A percentile compares a stretch with the other conserved stretches of the same genome.
These are phyloP conservation scores for Cladophialophora immunda DNA, from an alignment of 2,329 filamentous ascomycete species.

Conservation along the genomic window DNA sequence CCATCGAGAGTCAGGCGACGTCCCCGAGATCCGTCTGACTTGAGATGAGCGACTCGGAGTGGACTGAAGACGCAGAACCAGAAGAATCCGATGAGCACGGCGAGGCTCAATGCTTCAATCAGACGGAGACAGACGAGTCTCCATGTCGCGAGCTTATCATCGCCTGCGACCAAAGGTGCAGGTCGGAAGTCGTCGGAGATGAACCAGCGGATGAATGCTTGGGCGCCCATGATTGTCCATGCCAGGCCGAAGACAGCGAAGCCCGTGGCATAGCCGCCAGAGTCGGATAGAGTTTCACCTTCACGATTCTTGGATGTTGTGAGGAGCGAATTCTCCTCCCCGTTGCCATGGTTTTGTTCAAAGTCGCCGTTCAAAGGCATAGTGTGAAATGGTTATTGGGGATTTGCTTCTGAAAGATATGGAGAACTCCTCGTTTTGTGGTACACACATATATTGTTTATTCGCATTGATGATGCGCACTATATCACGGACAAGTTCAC, in stretches of 20 bases:
- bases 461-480: not conserved
- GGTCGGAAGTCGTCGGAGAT: constrained; percentile 6
- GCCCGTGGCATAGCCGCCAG: constrained; percentile 8
- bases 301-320: constrained; percentile 2
- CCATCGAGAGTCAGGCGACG: constrained; percentile 9
- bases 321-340: constrained; percentile 6
- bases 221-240: constrained; percentile 11
- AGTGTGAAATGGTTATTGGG: too few species aligned
- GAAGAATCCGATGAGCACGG: constrained; percentile 4
- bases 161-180: constrained; percentile 4
- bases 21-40: not conserved
- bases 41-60: not conserved
- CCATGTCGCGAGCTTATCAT: constrained; percentile 13
- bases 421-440: not conserved
- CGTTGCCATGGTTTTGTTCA: constrained; percentile 2
- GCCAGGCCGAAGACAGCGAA: constrained; percentile 11
- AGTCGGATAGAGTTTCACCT: not conserved
- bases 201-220: constrained; percentile 9
- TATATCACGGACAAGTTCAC: constrained; percentile 2
- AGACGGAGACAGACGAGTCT: constrained; percentile 11
- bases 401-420: constrained; percentile 6
- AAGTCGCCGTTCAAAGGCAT: constrained; percentile 2
- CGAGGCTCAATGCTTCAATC: constrained; percentile 2
- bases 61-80: constrained; percentile 17
- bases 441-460: constrained; percentile 1